phyloP scores from a whole-genome alignment of 148 eudicot species.

The Camellia sinensis region DNA sequence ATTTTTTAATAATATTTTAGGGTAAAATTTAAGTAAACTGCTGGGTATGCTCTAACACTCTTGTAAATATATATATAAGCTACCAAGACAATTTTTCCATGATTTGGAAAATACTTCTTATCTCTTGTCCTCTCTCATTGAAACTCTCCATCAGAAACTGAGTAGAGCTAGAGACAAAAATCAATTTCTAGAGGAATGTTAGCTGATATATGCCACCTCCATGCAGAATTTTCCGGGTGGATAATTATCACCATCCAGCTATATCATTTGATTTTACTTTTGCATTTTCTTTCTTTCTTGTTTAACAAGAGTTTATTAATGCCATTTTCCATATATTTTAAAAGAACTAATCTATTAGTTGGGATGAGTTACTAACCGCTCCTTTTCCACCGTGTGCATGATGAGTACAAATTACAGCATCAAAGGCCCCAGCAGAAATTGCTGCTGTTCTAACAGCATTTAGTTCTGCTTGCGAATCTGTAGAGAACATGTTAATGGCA shows the following conservation, averaged over 20 bases:
- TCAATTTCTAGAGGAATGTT: background rate
- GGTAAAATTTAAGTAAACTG: too few species aligned
- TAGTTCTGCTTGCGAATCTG: conserved; percentile 88
- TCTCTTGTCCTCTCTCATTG: background rate
- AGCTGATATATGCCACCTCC: background rate
- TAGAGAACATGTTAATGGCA: conserved; percentile 83
- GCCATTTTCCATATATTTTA: background rate
- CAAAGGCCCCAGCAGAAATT: conserved; percentile 90
- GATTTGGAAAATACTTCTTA: background rate
- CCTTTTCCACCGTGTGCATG: conserved; percentile 99
- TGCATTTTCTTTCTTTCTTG: background rate
- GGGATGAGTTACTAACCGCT: conserved; percentile 68
- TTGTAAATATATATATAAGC: background rate
- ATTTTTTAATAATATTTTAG: too few species aligned
- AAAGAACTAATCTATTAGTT: background rate
- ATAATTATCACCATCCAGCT: background rate
- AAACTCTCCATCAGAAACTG: background rate
- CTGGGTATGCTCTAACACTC: background rate
- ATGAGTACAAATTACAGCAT: conserved; percentile 93
- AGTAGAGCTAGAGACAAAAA: background rate
- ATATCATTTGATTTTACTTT: background rate
- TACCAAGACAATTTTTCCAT: background rate
- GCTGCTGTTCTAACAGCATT: conserved; percentile 78
- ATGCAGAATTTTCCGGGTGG: background rate
- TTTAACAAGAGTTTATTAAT: background rate